phyloP scores from a whole-genome alignment of 225 moss, liverwort and hornwort species.

The Asterella californica region DNA sequence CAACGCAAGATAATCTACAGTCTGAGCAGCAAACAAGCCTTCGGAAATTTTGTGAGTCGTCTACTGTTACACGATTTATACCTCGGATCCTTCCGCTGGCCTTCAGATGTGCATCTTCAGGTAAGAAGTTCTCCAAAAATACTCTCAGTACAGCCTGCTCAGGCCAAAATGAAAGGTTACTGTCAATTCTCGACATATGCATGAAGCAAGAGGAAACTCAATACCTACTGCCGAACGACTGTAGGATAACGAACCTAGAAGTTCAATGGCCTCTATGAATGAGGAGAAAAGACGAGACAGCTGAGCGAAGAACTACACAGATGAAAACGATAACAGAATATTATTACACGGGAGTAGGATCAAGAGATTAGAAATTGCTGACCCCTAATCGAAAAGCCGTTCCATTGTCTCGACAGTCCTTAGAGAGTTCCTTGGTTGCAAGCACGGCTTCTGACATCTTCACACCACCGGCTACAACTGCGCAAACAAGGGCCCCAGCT shows the following conservation, averaged over 20 bases:
- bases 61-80: conserved; percentile 19
- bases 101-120: conserved; percentile 69
- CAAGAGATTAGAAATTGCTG: conserved; percentile 13
- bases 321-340: neutral
- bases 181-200: neutral
- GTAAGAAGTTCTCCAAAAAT: conserved; percentile 75
- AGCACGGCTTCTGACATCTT: conserved; percentile 69
- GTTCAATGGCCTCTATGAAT: no score
- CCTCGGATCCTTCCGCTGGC: conserved; percentile 84
- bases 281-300: no score
- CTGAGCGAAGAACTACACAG: no score
- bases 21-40: neutral
- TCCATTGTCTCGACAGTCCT: conserved; percentile 76
- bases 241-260: neutral
- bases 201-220: neutral
- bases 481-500: conserved; percentile 99
- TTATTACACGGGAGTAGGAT: neutral
- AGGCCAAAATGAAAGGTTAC: neutral
- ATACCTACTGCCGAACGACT: neutral
- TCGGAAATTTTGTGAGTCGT: neutral
- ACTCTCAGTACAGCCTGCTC: conserved; percentile 75
- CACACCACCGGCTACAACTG: conserved; percentile 88
- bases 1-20: neutral
- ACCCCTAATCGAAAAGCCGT: conserved; percentile 94
- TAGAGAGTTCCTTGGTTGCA: conserved; percentile 77